phyloP scores from a whole-genome alignment of 1,284 basidiomycete genomes.

The Fomitopsis pinicola region DNA sequence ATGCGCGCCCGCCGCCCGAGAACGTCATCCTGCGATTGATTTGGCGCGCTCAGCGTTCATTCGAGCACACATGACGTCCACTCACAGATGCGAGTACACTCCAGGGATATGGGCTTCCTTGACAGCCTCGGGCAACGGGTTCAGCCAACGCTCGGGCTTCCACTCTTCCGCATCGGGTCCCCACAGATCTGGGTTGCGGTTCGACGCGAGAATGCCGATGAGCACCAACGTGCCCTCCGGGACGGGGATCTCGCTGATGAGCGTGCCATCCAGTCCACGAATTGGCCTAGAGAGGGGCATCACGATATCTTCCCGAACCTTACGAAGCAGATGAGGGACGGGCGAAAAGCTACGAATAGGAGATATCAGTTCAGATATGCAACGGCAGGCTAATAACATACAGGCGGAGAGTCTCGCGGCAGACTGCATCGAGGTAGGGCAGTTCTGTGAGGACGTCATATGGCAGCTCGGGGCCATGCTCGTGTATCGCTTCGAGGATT shows the following conservation, averaged over 20 bases:
- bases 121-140: slow-evolving; percentile 14
- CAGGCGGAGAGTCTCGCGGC: slow-evolving; percentile 12
- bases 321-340: slow-evolving; percentile 1
- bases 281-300: slow-evolving; percentile 46
- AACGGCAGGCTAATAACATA: background rate
- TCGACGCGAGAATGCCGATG: slow-evolving; percentile 38
- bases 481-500: slow-evolving; percentile 1
- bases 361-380: background rate
- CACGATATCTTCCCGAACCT: slow-evolving; percentile 39
- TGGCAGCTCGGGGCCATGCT: slow-evolving; percentile 2
- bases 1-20: slow-evolving; percentile 17
- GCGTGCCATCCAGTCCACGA: slow-evolving; percentile 31
- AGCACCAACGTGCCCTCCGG: slow-evolving; percentile 40
- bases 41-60: too few species aligned
- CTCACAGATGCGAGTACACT: slow-evolving; percentile 17
- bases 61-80: background rate
- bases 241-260: slow-evolving; percentile 35
- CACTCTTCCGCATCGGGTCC: slow-evolving; percentile 10
- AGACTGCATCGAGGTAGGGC: slow-evolving; percentile 13
- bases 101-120: slow-evolving; percentile 13
- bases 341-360: slow-evolving; percentile 1
- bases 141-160: slow-evolving; percentile 12
- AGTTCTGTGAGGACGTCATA: slow-evolving; percentile 10
- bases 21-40: slow-evolving; percentile 16
- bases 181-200: slow-evolving; percentile 24